These are phyloP conservation scores for Pseudogymnoascus pannorum DNA, from an alignment of 2,329 filamentous ascomycete genomes.

Conservation along the genomic window DNA sequence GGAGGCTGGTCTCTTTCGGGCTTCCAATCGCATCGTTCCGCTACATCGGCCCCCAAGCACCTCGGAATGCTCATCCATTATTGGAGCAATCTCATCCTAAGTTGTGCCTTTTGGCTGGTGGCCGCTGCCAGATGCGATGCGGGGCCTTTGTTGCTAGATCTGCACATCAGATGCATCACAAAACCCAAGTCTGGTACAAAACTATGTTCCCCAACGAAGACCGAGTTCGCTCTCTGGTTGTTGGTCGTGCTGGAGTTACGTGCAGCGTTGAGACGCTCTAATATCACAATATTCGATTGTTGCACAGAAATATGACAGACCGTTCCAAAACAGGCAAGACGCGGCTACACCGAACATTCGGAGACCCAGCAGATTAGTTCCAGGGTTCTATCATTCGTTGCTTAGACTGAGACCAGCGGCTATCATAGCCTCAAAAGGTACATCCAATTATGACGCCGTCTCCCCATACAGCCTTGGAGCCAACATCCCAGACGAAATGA, in stretches of 20 bases:
- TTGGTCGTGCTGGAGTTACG: background rate
- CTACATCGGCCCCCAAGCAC: background rate
- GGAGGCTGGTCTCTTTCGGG: background rate
- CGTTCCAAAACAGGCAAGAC: background rate
- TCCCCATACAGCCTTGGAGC: background rate
- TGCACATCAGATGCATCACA: slow-evolving; percentile 3
- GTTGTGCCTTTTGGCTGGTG: background rate
- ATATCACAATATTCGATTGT: background rate
- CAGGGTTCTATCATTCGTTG: background rate
- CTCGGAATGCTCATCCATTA: background rate
- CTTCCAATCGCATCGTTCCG: background rate
- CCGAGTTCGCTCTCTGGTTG: background rate
- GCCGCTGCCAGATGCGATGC: slow-evolving; percentile 1
- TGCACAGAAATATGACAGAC: background rate
- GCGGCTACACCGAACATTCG: slow-evolving; percentile 4
- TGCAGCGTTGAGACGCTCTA: background rate
- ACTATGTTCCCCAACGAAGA: background rate
- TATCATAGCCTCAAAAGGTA: background rate
- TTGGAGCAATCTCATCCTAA: background rate
- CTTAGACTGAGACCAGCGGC: background rate
- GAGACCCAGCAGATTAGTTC: background rate
- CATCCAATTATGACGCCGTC: background rate
- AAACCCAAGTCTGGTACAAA: background rate
- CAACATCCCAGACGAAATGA: background rate
- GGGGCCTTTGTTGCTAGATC: background rate